phyloP scores from a whole-genome alignment of 148 eudicot genomes.

The Rhododendron griersonianum region DNA sequence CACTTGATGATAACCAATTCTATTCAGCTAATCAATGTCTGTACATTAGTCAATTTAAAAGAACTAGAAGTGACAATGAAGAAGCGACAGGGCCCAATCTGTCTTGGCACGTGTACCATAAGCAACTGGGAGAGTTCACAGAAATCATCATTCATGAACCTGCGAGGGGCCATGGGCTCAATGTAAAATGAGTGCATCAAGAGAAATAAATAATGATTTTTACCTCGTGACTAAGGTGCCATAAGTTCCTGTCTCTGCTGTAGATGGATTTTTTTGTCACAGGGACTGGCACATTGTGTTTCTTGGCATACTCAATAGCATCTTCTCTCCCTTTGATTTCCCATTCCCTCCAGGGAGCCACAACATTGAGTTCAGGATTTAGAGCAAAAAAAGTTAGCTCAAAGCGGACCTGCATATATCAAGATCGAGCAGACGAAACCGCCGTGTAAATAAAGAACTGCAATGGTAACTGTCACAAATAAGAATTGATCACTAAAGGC shows the following conservation, averaged over 20 bases:
- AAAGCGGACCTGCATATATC: slow-evolving; percentile 60
- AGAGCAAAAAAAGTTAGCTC: slow-evolving; percentile 87
- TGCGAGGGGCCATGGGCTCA: neutral
- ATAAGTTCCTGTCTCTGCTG: slow-evolving; percentile 87
- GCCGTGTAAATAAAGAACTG: neutral
- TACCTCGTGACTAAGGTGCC: slow-evolving; percentile 97
- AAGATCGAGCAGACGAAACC: neutral
- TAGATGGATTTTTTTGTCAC: slow-evolving; percentile 90
- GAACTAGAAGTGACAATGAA: neutral
- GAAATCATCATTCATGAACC: neutral
- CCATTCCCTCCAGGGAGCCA: slow-evolving; percentile 97
- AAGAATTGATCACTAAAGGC: neutral
- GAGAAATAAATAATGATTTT: neutral
- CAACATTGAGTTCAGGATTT: slow-evolving; percentile 76
- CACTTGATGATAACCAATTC: neutral
- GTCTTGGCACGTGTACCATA: neutral
- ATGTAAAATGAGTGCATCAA: neutral
- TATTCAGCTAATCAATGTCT: neutral
- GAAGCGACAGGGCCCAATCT: neutral
- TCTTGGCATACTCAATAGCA: slow-evolving; percentile 86
- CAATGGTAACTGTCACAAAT: neutral
- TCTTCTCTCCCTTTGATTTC: slow-evolving; percentile 85
- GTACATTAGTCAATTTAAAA: neutral
- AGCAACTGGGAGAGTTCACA: neutral
- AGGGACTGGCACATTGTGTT: slow-evolving; percentile 81